phyloP scores from a whole-genome alignment of 2,329 filamentous ascomycete species.

The Aspergillaceae sp. region DNA sequence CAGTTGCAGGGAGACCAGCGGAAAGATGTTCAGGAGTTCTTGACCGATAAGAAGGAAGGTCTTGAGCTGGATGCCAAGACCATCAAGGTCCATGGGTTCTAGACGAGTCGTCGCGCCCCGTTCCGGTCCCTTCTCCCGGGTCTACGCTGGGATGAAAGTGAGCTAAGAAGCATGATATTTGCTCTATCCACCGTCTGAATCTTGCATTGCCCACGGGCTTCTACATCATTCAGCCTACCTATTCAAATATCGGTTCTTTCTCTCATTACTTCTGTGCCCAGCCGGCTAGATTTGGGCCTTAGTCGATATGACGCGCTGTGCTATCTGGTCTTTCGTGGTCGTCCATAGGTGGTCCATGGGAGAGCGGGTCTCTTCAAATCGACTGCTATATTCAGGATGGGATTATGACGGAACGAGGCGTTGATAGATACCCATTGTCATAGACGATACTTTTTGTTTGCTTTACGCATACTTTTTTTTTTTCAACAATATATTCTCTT shows the following conservation, averaged over 20 bases:
- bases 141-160: slow-evolving; percentile 29
- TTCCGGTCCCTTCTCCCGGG: slow-evolving; percentile 37
- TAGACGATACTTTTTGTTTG: slow-evolving; percentile 19
- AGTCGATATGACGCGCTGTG: slow-evolving; percentile 21
- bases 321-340: slow-evolving; percentile 13
- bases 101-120: slow-evolving; percentile 34
- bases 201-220: slow-evolving; percentile 13
- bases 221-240: slow-evolving; percentile 11
- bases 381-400: slow-evolving; percentile 21
- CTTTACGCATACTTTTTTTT: slow-evolving; percentile 6
- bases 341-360: slow-evolving; percentile 13
- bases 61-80: slow-evolving; percentile 90
- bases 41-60: slow-evolving; percentile 90
- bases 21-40: slow-evolving; percentile 96
- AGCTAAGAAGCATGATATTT: slow-evolving; percentile 26
- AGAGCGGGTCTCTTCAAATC: slow-evolving; percentile 18
- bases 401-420: slow-evolving; percentile 35
- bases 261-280: slow-evolving; percentile 21
- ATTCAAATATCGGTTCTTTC: slow-evolving; percentile 5
- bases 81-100: slow-evolving; percentile 66
- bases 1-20: slow-evolving; percentile 99
- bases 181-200: slow-evolving; percentile 18
- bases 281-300: slow-evolving; percentile 24
- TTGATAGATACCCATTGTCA: slow-evolving; percentile 37
- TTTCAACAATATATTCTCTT: slow-evolving; percentile 6